Base-by-base conservation (phyloP, 1,284 basidiomycete genomes). In the Apiotrichum laibachii region DNA sequence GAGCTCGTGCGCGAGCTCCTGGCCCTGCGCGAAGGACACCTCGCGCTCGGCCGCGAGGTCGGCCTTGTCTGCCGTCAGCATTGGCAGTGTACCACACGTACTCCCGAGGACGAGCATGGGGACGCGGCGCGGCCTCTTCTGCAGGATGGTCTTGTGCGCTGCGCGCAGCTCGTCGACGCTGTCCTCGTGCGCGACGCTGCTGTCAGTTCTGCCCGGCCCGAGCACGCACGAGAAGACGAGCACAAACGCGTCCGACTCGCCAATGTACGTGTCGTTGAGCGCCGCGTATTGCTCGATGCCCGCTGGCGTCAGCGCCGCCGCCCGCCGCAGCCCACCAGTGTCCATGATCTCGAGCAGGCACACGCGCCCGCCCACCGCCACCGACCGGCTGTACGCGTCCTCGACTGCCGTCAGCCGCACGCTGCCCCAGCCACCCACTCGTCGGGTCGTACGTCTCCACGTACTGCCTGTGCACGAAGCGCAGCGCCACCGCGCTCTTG, bases 71-170 rank as follows among this genome's bases (percentile, higher is more conserved):
- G 35, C 15, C 6, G n/a, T n/a, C n/a, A n/a, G n/a, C n/a, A n/a
- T n/a, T n/a, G n/a, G n/a, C n/a, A n/a, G n/a, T n/a, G n/a, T n/a
- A n/a, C n/a, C n/a, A n/a, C n/a, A n/a, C 72, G 62, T 62, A 76
- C 72, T 75, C 5, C 74, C 74, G 10, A 76, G 71, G n/a, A 76
- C 62, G 2, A 73, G 71, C 34, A 72, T 55, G 1, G 72, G 68
- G 18, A 75, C 61, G 8, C 46, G 44, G 1, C 55, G 46, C 1
- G 56, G 50, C 56, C 73, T 74, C 42, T 73, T 62, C 4, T 69
- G 64, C 19, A 50, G 46, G 26, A 74, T 72, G n/a, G 56, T 67
- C 40, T 71, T 63, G n/a, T 65, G 55, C 19, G 66, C 57, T 7
- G 60, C 50, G 10, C 54, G 47, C 19, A 72, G 46, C 46, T 75